A percentile compares a stretch with the other conserved stretches of the same genome.
phyloP scores from a whole-genome alignment of 805 yeast genomes.

The Monosporozyma yasuniensis region DNA sequence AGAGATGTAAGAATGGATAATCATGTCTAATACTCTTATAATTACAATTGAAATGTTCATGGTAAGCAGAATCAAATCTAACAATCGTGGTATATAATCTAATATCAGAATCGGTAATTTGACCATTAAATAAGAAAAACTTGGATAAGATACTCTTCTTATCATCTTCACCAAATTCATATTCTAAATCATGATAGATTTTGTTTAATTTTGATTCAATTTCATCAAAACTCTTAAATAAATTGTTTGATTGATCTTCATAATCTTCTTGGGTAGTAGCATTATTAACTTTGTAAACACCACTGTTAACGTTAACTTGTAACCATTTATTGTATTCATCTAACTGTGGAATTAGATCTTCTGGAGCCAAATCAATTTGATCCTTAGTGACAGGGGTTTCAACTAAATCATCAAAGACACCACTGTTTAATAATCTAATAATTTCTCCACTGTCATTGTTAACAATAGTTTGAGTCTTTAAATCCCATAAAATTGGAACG shows the following conservation, averaged over 20 bases:
- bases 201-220: conserved; percentile 52
- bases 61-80: conserved; percentile 87
- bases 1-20: conserved; percentile 67
- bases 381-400: conserved; percentile 27
- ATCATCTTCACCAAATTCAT: conserved; percentile 10
- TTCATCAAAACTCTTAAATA: conserved; percentile 61
- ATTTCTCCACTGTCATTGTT: conserved; percentile 88
- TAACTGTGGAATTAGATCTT: conserved; percentile 41
- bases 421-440: conserved; percentile 71
- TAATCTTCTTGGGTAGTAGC: conserved; percentile 77
- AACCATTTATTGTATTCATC: conserved; percentile 78
- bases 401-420: conserved; percentile 42
- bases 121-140: conserved; percentile 49
- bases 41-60: conserved; percentile 91
- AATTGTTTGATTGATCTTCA: conserved; percentile 51
- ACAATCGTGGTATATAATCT: conserved; percentile 78
- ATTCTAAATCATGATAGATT: conserved; percentile 29
- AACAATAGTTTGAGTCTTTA: conserved; percentile 70
- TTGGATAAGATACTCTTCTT: conserved; percentile 13
- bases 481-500: conserved; percentile 92
- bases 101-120: conserved; percentile 81
- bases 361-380: conserved; percentile 49
- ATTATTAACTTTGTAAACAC: conserved; percentile 87
- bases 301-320: conserved; percentile 79
- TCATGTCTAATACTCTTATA: conserved; percentile 66